phyloP scores from a whole-genome alignment of 83 land plant genomes.

The Thuja plicata region DNA sequence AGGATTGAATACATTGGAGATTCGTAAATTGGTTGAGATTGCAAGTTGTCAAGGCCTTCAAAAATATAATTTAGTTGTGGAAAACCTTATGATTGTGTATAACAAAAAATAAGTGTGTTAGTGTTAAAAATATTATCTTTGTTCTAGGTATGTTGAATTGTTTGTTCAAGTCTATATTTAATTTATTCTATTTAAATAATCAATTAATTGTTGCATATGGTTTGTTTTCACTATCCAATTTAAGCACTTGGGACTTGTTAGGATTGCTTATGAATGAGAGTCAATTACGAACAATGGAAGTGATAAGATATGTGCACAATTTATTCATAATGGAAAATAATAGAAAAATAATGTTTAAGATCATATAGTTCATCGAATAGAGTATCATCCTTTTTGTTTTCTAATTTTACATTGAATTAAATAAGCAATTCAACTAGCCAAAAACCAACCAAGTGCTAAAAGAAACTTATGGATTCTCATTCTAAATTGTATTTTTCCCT shows the following conservation, averaged over 20 bases:
- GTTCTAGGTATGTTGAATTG: background rate
- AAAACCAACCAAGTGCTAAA: too few relatives aligned
- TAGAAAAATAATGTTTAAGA: too few relatives aligned
- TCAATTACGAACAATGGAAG: too few relatives aligned
- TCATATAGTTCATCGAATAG: too few relatives aligned
- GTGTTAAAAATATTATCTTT: conserved; percentile 22
- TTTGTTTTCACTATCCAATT: background rate
- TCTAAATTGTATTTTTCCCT: too few relatives aligned
- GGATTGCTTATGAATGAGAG: too few relatives aligned
- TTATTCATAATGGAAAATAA: too few relatives aligned
- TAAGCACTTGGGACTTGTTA: background rate
- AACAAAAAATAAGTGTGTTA: conserved; percentile 76
- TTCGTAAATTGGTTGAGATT: conserved; percentile 81
- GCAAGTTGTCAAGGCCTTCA: conserved; percentile 76
- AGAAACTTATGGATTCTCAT: too few relatives aligned
- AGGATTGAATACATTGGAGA: conserved; percentile 74
- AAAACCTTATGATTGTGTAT: conserved; percentile 60
- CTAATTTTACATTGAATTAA: too few relatives aligned
- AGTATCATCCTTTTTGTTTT: too few relatives aligned
- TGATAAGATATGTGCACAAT: too few relatives aligned
- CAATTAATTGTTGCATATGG: background rate
- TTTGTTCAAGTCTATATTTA: background rate
- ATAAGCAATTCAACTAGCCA: too few relatives aligned
- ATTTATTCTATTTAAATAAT: background rate
- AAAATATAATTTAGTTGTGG: conserved; percentile 78